phyloP scores from a whole-genome alignment of 2,329 filamentous ascomycete genomes.

The Colletotrichum costaricense region DNA sequence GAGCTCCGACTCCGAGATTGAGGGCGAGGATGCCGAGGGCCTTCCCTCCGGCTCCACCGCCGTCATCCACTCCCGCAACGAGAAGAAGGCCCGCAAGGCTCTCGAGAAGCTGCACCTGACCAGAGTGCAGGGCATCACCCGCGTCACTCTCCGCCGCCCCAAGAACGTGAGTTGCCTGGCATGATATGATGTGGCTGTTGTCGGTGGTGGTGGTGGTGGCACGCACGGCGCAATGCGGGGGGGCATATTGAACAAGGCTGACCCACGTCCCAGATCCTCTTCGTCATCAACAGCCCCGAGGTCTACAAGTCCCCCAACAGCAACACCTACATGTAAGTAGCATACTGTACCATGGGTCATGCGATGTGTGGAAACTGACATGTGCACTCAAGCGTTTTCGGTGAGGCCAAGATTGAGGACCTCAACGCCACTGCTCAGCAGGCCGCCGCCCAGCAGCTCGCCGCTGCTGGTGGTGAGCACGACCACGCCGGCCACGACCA shows the following conservation, averaged over 20 bases:
- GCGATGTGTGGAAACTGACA: background rate
- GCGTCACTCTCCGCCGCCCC: conserved; percentile 96
- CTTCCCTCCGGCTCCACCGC: conserved; percentile 86
- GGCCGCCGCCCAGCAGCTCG: conserved; percentile 94
- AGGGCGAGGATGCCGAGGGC: conserved; percentile 76
- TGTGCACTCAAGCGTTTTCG: conserved; percentile 78
- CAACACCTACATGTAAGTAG: conserved; percentile 98
- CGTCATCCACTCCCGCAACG: conserved; percentile 97
- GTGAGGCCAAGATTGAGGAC: conserved; percentile 99
- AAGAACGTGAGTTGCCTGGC: conserved; percentile 85
- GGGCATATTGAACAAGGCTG: conserved; percentile 28
- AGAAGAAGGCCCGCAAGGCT: conserved; percentile 99
- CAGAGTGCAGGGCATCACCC: conserved; percentile 96
- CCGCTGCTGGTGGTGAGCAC: conserved; percentile 72
- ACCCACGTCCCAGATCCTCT: conserved; percentile 80
- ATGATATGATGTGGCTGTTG: background rate
- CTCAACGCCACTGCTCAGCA: conserved; percentile 98
- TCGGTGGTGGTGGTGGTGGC: conserved; percentile 2
- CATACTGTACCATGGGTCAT: conserved; percentile 31
- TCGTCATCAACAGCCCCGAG: conserved; percentile 99
- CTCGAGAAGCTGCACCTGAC: conserved; percentile 98
- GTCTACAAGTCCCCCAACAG: conserved; percentile 99
- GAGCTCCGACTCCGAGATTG: conserved; percentile 81
- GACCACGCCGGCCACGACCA: conserved; percentile 80
- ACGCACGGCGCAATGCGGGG: conserved; percentile 6